Evolutionary conservation across 2,329 filamentous ascomycete species (phyloP).

Genomic region (Cyclaneusma minus): DNA sequence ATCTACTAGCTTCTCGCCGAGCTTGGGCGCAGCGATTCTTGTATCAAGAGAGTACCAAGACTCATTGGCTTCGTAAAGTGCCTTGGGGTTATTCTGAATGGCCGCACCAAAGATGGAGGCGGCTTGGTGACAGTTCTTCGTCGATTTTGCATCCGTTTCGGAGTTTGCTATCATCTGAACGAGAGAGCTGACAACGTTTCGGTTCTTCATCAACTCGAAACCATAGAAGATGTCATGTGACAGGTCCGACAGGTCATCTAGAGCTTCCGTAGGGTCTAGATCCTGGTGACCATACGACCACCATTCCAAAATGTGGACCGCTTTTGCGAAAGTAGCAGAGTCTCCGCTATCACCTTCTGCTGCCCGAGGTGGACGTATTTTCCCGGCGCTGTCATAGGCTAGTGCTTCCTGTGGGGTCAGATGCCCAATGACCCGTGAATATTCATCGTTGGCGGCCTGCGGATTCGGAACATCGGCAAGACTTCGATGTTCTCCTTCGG

Average conservation of each 20-base stretch:
- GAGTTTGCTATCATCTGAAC: slow-evolving; percentile 35
- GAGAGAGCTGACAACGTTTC: slow-evolving; percentile 34
- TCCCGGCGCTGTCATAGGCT: slow-evolving; percentile 38
- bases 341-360: slow-evolving; percentile 20
- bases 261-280: slow-evolving; percentile 11
- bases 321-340: slow-evolving; percentile 27
- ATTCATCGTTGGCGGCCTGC: slow-evolving; percentile 6
- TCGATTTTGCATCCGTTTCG: slow-evolving; percentile 6
- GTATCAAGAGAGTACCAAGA: slow-evolving; percentile 31
- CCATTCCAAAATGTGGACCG: slow-evolving; percentile 33
- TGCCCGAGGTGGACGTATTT: slow-evolving; percentile 36
- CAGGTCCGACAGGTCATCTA: slow-evolving; percentile 44
- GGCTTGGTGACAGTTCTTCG: slow-evolving; percentile 27
- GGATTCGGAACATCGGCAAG: slow-evolving; percentile 10
- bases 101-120: slow-evolving; percentile 40
- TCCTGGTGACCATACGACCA: slow-evolving; percentile 15
- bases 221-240: slow-evolving; percentile 59
- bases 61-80: slow-evolving; percentile 33
- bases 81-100: slow-evolving; percentile 49
- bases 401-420: slow-evolving; percentile 34
- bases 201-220: slow-evolving; percentile 41
- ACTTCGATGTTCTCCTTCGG: slow-evolving; percentile 19
- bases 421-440: slow-evolving; percentile 13
- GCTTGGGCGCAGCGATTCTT: too few relatives aligned
- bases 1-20: slow-evolving; percentile 12